Percentiles rank a stretch among this genome's conserved stretches.
Evolutionary conservation across 179 eudicot genomes (phyloP).

Genomic region (Gypsophila paniculata): DNA sequence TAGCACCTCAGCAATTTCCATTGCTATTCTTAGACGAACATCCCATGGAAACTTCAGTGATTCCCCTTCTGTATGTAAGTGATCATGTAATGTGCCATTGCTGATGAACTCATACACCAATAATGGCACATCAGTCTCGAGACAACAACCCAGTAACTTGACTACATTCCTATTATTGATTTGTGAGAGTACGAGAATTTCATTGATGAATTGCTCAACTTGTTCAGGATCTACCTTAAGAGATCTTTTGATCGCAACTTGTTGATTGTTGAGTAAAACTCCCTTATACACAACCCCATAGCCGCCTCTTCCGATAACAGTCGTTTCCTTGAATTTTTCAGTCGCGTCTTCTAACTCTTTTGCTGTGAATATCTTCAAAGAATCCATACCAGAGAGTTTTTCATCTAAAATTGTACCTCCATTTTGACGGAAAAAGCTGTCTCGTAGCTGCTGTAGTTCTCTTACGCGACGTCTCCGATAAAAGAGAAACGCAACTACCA

Average conservation of each 20-base stretch:
- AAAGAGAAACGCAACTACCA: background rate
- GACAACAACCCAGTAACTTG: slow-evolving; percentile 23
- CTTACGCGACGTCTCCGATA: background rate
- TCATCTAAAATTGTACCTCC: slow-evolving; percentile 30
- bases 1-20: slow-evolving; percentile 22
- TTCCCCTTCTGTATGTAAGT: slow-evolving; percentile 17
- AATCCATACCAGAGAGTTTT: background rate
- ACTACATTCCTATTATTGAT: slow-evolving; percentile 25
- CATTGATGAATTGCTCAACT: slow-evolving; percentile 27
- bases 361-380: slow-evolving; percentile 15
- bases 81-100: slow-evolving; percentile 26
- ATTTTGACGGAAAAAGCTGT: slow-evolving; percentile 27
- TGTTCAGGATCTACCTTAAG: slow-evolving; percentile 20
- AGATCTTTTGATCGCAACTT: slow-evolving; percentile 24
- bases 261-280: slow-evolving; percentile 4
- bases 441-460: background rate
- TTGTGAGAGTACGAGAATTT: slow-evolving; percentile 21
- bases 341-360: slow-evolving; percentile 20
- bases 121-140: slow-evolving; percentile 25
- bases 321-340: slow-evolving; percentile 18
- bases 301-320: slow-evolving; percentile 30
- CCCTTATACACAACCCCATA: slow-evolving; percentile 34
- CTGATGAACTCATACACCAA: slow-evolving; percentile 24
- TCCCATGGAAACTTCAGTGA: slow-evolving; percentile 9
- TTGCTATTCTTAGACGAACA: slow-evolving; percentile 19